Percentiles rank a stretch among this genome's conserved stretches.
These are phyloP conservation scores for Rhinocladiella similis DNA, from an alignment of 2,329 filamentous ascomycete genomes.

Conservation along the genomic window DNA sequence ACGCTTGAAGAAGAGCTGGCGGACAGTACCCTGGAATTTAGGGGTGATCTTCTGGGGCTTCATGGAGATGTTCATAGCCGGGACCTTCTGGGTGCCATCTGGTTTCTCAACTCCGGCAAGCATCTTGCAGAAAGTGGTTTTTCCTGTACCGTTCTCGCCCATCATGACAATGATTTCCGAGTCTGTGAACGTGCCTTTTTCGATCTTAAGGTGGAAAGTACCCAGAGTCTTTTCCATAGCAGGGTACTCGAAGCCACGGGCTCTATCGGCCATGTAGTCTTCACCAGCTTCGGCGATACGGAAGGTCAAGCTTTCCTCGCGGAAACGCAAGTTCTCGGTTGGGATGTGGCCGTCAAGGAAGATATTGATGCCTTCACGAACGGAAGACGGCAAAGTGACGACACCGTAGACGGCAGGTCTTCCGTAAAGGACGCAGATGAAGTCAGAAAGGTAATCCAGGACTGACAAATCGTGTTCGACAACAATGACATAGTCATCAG, in stretches of 20 bases:
- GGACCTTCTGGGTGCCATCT: slow-evolving; percentile 74
- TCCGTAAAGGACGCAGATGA: slow-evolving; percentile 95
- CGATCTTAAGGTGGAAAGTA: slow-evolving; percentile 79
- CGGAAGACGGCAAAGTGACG: slow-evolving; percentile 90
- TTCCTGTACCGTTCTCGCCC: slow-evolving; percentile 99
- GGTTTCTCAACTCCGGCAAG: slow-evolving; percentile 92
- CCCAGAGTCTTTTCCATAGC: slow-evolving; percentile 91
- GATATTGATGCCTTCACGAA: slow-evolving; percentile 98
- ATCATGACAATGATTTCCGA: slow-evolving; percentile 99
- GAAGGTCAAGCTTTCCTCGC: slow-evolving; percentile 95
- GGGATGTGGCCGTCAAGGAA: slow-evolving; percentile 98
- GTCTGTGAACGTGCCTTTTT: slow-evolving; percentile 86
- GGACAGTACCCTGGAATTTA: slow-evolving; percentile 95
- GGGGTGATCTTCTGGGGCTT: slow-evolving; percentile 99
- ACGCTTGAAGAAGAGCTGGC: slow-evolving; percentile 99
- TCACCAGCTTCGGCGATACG: slow-evolving; percentile 86
- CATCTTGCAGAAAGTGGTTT: slow-evolving; percentile 98
- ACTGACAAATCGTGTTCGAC: slow-evolving; percentile 99
- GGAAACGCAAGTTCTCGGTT: slow-evolving; percentile 97
- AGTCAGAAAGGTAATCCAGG: slow-evolving; percentile 97
- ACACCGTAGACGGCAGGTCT: slow-evolving; percentile 96
- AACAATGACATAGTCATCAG: slow-evolving; percentile 95
- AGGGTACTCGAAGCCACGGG: slow-evolving; percentile 83
- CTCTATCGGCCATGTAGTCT: slow-evolving; percentile 82
- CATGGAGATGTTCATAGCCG: slow-evolving; percentile 97